These are phyloP conservation scores for Podila epigama DNA, from an alignment of 192 early-diverging fungal genomes.

Conservation along the genomic window DNA sequence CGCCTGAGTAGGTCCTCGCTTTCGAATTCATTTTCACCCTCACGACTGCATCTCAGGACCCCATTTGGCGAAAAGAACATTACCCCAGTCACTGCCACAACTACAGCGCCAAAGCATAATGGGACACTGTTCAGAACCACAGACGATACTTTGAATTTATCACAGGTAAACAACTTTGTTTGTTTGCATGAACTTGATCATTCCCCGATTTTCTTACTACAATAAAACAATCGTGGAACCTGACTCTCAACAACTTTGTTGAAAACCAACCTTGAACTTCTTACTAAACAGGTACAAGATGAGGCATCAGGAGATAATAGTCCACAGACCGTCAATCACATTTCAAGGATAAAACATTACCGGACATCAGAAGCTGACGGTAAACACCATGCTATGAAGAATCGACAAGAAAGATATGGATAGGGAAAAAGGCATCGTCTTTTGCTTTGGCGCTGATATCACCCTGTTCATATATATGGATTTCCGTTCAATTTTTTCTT, in stretches of 20 bases:
- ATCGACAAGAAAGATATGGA: no score
- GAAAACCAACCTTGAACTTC: no score
- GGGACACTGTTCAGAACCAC: not conserved
- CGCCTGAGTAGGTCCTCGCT: conserved; percentile 22
- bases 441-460: no score
- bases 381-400: no score
- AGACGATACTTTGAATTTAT: not conserved
- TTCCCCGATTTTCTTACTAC: no score
- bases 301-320: not conserved
- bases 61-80: conserved; percentile 27
- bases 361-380: not conserved
- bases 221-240: no score
- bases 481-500: no score
- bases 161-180: not conserved
- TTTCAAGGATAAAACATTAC: not conserved
- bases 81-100: not conserved
- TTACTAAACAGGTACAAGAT: not conserved
- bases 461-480: no score
- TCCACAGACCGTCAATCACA: not conserved
- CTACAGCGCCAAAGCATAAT: not conserved
- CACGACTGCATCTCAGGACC: conserved; percentile 9
- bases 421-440: no score
- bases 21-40: not conserved
- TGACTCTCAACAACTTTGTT: no score
- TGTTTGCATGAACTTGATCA: no score